These are phyloP conservation scores for Gaeumannomyces sp. DNA, from an alignment of 2,329 filamentous ascomycete species.

Conservation along the genomic window DNA sequence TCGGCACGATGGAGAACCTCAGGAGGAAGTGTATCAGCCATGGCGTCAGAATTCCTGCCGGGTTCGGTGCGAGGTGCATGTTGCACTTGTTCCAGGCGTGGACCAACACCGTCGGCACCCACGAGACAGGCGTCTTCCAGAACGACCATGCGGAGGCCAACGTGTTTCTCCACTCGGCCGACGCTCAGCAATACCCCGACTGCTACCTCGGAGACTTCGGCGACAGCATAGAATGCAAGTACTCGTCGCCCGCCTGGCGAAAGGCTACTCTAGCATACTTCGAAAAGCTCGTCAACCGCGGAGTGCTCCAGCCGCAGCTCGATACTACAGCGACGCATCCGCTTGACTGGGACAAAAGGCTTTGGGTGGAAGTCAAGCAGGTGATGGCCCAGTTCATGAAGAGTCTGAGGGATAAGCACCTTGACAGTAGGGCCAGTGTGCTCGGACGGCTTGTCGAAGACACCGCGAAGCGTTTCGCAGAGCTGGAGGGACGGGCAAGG, in stretches of 20 bases:
- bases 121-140: background rate
- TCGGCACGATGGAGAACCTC: background rate
- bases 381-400: too few species aligned
- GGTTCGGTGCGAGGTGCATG: background rate
- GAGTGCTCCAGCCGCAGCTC: background rate
- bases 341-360: too few species aligned
- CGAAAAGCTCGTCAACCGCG: background rate
- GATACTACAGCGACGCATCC: too few species aligned
- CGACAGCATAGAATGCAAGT: background rate
- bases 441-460: too few species aligned
- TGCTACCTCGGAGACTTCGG: constrained; percentile 6
- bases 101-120: background rate
- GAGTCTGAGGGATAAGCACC: too few species aligned
- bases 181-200: background rate
- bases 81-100: background rate
- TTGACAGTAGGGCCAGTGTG: too few species aligned
- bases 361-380: too few species aligned
- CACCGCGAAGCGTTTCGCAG: too few species aligned
- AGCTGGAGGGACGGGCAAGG: too few species aligned
- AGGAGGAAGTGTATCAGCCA: background rate
- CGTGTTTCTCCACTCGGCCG: background rate
- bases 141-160: background rate
- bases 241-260: background rate
- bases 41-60: background rate
- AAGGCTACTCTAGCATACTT: background rate